Base-by-base conservation (phyloP, 257 asterid genomes). In the Solanum ossicruentum region DNA sequence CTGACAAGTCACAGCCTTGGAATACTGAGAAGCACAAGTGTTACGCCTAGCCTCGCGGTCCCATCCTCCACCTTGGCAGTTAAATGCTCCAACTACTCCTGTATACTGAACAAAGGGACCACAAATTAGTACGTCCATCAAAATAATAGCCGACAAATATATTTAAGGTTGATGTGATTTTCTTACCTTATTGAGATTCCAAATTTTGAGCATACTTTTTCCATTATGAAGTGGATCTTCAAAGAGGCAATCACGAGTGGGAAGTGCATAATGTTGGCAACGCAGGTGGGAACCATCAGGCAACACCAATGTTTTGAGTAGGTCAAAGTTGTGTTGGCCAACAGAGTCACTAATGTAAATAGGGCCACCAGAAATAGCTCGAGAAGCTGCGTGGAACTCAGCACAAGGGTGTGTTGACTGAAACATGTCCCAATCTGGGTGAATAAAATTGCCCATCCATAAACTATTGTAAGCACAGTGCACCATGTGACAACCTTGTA, bases 51-150 rank as follows among this genome's bases (percentile, higher is more conserved):
- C 84, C 72, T 95, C 94, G 5, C 95, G 91, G 84, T 89, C 82
- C 99, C 99, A 95, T 10, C 99, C 99, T 83, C 99, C 99, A 61
- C 99, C 99, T 87, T 95, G 99, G 89, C 99, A 95, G 84, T 94
- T 95, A 85, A 95, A 95, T 7, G 97, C 93, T 2, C 99, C 99
- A 8, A 95, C 85, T 70, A 94, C 98, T 89, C 98, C 99, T 2
- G 95, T 93, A 89, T 88, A 94, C 99, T 95, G 89, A 61, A 67
- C 8, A 21, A 85, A 78, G 6, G 6, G 13, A 58, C 32, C 20
- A 79, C 43, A 61, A 36, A 58, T 45, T 43, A 43, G 12, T 12
- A 11, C 11, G 4, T 21, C 41, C 18, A 63, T 26, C 10, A 12
- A 63, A 63, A 63, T 63, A 61, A 23, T 23, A 18, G 12, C 12